Conservation (phyloP, 2,329 filamentous ascomycete genomes). For the Calonectria hongkongensis region DNA sequence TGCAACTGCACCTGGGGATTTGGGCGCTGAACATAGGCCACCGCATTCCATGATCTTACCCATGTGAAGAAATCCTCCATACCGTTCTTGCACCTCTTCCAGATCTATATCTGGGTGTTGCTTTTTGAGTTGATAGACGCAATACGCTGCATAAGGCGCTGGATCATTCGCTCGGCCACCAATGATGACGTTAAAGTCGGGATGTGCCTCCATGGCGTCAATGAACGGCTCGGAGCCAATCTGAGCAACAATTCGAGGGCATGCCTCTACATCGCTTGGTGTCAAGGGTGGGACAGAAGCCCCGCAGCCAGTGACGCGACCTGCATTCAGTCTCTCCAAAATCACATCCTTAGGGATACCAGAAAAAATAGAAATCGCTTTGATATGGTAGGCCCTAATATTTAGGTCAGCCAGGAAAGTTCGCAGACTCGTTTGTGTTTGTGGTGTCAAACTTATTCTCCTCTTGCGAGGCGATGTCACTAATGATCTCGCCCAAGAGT, state of each 20-base stretch:
- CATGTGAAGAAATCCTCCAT: slow-evolving; percentile 68
- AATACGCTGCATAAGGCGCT: slow-evolving; percentile 62
- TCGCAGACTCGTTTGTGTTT: accelerated
- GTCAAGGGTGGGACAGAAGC: slow-evolving; percentile 63
- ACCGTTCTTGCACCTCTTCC: not conserved
- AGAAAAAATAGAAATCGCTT: slow-evolving; percentile 62
- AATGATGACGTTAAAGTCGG: slow-evolving; percentile 68
- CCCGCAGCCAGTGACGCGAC: slow-evolving; percentile 62
- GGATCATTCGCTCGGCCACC: slow-evolving; percentile 67
- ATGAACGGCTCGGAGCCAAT: slow-evolving; percentile 68
- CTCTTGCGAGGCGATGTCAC: slow-evolving; percentile 39
- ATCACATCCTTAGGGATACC: slow-evolving; percentile 60
- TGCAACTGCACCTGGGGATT: slow-evolving; percentile 64
- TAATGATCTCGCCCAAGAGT: slow-evolving; percentile 63
- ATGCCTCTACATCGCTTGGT: slow-evolving; percentile 60
- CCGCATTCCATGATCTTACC: slow-evolving; percentile 74
- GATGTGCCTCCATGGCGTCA: slow-evolving; percentile 62
- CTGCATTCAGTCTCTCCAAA: slow-evolving; percentile 53
- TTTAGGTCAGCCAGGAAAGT: not conserved
- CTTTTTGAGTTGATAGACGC: slow-evolving; percentile 36
- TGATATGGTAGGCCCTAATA: slow-evolving; percentile 51
- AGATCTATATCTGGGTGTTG: slow-evolving; percentile 10
- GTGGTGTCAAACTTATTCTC: slow-evolving; percentile 23
- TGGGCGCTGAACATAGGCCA: slow-evolving; percentile 67
- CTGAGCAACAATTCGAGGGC: slow-evolving; percentile 64